Evolutionary conservation across 1,284 basidiomycete species (phyloP).

Genomic region (Kwoniella shivajii): DNA sequence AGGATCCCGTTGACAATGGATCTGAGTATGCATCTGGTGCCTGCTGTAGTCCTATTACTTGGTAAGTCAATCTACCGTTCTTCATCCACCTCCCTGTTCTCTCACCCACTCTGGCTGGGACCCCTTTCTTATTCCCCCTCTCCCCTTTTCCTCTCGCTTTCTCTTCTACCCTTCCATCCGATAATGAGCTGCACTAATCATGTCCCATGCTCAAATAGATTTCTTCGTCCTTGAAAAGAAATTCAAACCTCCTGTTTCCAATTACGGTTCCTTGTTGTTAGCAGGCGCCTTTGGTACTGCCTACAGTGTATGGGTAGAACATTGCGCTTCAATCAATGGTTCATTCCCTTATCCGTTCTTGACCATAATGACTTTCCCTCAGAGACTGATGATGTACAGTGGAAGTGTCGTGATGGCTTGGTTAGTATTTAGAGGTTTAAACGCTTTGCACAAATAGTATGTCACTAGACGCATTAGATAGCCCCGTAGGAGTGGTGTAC

Average conservation of each 20-base stretch:
- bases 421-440: conserved; percentile 62
- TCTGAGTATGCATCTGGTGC: conserved; percentile 64
- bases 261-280: conserved; percentile 58
- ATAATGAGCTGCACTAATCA: background rate
- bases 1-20: conserved; percentile 67
- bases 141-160: background rate
- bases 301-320: conserved; percentile 70
- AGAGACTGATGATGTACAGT: conserved; percentile 66
- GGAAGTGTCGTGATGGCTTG: conserved; percentile 61
- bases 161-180: background rate
- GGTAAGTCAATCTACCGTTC: conserved; percentile 30
- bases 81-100: background rate
- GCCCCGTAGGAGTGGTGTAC: background rate
- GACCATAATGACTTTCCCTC: conserved; percentile 60
- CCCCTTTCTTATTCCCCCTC: background rate
- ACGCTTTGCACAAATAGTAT: conserved; percentile 39
- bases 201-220: conserved; percentile 53
- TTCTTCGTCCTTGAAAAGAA: conserved; percentile 69
- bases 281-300: conserved; percentile 57
- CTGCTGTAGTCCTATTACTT: conserved; percentile 63
- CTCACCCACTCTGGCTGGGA: background rate
- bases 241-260: conserved; percentile 60
- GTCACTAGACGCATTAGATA: background rate
- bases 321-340: conserved; percentile 65
- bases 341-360: conserved; percentile 80